These are phyloP conservation scores for Toxicodendron radicans DNA, from an alignment of 345 rosid genomes.

Conservation along the genomic window DNA sequence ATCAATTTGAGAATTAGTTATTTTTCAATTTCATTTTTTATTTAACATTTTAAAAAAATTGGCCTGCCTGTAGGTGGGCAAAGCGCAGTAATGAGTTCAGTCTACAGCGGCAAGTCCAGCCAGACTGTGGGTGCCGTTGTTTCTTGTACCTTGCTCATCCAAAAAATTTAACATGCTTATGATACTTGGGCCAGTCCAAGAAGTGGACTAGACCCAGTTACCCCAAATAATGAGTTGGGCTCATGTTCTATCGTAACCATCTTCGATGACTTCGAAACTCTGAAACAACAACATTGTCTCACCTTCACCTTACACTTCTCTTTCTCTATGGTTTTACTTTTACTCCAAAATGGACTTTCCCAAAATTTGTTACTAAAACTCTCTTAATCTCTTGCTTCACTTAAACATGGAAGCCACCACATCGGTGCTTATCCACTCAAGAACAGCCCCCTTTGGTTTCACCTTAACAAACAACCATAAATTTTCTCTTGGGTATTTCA, in stretches of 20 bases:
- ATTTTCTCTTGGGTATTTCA: conserved; percentile 58
- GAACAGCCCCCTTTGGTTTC: conserved; percentile 30
- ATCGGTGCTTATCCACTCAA: conserved; percentile 52
- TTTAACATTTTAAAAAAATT: no score
- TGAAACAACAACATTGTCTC: not conserved
- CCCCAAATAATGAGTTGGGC: not conserved
- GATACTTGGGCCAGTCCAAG: not conserved
- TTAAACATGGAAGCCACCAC: conserved; percentile 55
- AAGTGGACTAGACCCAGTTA: not conserved
- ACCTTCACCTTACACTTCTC: conserved; percentile 17
- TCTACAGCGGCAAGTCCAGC: no score
- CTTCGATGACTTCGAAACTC: not conserved
- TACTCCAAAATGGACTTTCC: not conserved
- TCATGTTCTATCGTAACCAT: not conserved
- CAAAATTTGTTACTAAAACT: not conserved
- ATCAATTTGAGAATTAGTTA: no score
- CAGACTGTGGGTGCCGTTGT: no score
- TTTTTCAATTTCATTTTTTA: no score
- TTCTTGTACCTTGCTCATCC: no score
- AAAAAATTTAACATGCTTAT: no score
- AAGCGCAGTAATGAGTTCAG: no score
- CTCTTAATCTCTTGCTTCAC: not conserved
- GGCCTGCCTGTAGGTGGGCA: no score
- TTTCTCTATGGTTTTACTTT: not conserved
- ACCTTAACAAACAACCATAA: conserved; percentile 13